Evolutionary conservation across 2,329 filamentous ascomycete genomes (phyloP).

Genomic region (Trichoderma cornu-damae): DNA sequence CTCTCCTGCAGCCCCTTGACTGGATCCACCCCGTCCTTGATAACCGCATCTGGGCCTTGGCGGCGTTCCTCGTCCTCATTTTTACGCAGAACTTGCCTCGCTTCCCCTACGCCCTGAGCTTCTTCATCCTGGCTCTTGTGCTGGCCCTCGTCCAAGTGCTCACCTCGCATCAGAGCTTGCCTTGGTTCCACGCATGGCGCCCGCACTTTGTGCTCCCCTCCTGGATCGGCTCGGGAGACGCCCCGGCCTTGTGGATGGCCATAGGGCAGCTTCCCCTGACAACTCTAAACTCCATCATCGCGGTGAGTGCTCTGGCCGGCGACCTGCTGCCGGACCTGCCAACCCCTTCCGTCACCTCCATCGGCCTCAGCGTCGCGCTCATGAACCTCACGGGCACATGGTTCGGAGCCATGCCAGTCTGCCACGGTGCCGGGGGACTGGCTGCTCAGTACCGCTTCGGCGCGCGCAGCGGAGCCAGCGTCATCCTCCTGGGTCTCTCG

Average conservation of each 20-base stretch:
- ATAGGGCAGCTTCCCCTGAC: slow-evolving; percentile 87
- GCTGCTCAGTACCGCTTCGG: slow-evolving; percentile 91
- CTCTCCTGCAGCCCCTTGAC: slow-evolving; percentile 60
- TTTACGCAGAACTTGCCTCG: slow-evolving; percentile 59
- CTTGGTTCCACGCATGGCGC: slow-evolving; percentile 55
- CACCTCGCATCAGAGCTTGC: slow-evolving; percentile 36
- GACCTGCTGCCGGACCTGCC: slow-evolving; percentile 69
- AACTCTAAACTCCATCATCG: slow-evolving; percentile 86
- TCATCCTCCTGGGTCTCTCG: slow-evolving; percentile 70
- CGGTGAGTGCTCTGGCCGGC: slow-evolving; percentile 70
- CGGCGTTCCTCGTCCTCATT: slow-evolving; percentile 67
- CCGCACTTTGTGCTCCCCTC: slow-evolving; percentile 42
- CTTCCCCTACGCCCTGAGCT: slow-evolving; percentile 71
- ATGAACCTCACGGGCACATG: slow-evolving; percentile 86
- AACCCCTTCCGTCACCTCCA: slow-evolving; percentile 64
- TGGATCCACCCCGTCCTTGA: slow-evolving; percentile 68
- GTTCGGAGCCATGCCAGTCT: slow-evolving; percentile 94
- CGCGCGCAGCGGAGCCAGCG: slow-evolving; percentile 76
- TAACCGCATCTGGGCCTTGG: slow-evolving; percentile 72
- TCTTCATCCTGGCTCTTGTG: slow-evolving; percentile 64
- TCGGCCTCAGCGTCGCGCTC: slow-evolving; percentile 73
- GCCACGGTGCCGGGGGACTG: slow-evolving; percentile 85
- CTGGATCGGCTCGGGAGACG: slow-evolving; percentile 29
- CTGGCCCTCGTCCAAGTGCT: slow-evolving; percentile 50
- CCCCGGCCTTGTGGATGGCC: slow-evolving; percentile 52